phyloP scores from a whole-genome alignment of 768 basidiomycete species.

The Termitomyces sp. region DNA sequence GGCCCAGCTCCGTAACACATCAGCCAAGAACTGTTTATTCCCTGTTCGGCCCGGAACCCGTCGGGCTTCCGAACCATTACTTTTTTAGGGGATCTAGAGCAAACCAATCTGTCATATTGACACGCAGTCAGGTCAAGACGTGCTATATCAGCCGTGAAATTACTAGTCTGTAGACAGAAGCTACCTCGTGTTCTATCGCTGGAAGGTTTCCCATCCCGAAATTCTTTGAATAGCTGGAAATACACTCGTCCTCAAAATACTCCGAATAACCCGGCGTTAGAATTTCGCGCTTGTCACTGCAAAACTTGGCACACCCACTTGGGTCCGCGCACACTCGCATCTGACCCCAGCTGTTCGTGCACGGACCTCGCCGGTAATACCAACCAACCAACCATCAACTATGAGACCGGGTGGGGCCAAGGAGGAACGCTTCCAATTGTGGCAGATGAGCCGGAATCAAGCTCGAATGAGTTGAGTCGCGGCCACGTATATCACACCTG shows the following conservation, averaged over 20 bases:
- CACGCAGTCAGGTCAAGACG: neutral
- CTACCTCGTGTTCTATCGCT: neutral
- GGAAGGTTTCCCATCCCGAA: neutral
- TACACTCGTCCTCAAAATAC: slow-evolving; percentile 16
- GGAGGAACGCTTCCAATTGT: slow-evolving; percentile 2
- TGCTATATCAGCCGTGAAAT: neutral
- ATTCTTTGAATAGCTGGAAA: slow-evolving; percentile 8
- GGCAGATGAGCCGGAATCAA: slow-evolving; percentile 9
- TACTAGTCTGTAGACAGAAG: neutral
- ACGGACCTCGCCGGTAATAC: too few species aligned
- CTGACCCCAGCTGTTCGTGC: too few species aligned
- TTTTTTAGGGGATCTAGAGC: neutral
- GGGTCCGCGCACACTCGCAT: slow-evolving; percentile 10
- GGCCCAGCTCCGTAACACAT: neutral
- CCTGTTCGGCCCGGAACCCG: neutral
- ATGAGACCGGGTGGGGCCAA: slow-evolving; percentile 10
- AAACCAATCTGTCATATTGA: neutral
- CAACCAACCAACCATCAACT: too few species aligned
- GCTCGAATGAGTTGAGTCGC: slow-evolving; percentile 1
- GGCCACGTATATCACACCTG: neutral
- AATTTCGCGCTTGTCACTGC: slow-evolving; percentile 8
- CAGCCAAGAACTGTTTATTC: neutral
- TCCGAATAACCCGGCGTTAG: slow-evolving; percentile 14
- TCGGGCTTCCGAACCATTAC: neutral
- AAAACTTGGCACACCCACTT: slow-evolving; percentile 5